Conservation (phyloP, 805 yeast genomes). For the Dipodascus geniculatus region DNA sequence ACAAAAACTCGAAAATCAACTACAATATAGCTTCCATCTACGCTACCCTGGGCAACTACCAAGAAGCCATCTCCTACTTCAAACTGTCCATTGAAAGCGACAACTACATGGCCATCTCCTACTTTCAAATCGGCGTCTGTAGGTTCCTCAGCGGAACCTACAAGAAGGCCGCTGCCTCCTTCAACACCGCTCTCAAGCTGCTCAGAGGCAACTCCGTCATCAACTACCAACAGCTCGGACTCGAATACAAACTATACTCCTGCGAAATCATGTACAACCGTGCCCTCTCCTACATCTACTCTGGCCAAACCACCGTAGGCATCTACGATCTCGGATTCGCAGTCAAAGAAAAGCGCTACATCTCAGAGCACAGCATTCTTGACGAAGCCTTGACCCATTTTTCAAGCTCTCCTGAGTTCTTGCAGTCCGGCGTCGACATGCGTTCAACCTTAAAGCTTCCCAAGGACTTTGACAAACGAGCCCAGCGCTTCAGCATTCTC, state of each 20-base stretch:
- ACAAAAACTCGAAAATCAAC: background rate
- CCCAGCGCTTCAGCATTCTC: background rate
- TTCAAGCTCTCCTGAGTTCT: background rate
- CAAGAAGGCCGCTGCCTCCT: slow-evolving; percentile 3
- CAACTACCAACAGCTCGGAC: slow-evolving; percentile 1
- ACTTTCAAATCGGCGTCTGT: slow-evolving; percentile 1
- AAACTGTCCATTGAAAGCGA: slow-evolving; percentile 1
- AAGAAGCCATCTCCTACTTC: slow-evolving; percentile 1
- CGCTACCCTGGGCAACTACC: background rate
- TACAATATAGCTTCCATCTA: background rate
- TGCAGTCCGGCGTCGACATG: background rate
- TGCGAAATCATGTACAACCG: slow-evolving; percentile 4
- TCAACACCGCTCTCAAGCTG: slow-evolving; percentile 2
- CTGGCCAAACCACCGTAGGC: slow-evolving; percentile 3
- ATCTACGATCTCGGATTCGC: slow-evolving; percentile 2
- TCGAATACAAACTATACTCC: slow-evolving; percentile 1
- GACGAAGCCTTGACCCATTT: slow-evolving; percentile 2
- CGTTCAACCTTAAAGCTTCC: slow-evolving; percentile 1
- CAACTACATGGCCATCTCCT: slow-evolving; percentile 1
- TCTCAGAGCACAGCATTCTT: slow-evolving; percentile 1
- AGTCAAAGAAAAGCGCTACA: slow-evolving; percentile 1
- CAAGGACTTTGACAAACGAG: background rate
- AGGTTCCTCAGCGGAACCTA: slow-evolving; percentile 1
- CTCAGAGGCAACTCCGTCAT: slow-evolving; percentile 1
- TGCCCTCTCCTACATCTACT: background rate